phyloP scores from a whole-genome alignment of 2,329 filamentous ascomycete genomes.

The Aspergillus thermomutatus region DNA sequence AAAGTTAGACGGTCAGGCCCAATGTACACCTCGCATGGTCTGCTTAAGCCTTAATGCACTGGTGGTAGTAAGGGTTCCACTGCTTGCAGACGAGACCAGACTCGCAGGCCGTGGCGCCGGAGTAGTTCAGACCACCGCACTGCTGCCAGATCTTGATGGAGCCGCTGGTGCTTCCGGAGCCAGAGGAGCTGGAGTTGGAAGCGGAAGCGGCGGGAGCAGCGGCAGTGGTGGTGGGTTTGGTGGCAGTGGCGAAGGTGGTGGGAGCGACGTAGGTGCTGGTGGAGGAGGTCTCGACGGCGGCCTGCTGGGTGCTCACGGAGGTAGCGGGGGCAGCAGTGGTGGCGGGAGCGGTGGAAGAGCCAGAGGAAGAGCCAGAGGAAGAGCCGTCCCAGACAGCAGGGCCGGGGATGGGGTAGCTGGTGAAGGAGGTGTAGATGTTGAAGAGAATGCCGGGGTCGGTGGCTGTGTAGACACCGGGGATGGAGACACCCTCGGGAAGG shows the following conservation, averaged over 20 bases:
- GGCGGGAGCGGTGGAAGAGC: slow-evolving; percentile 1
- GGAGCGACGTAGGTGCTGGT: too few relatives aligned
- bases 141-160: slow-evolving; percentile 10
- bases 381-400: slow-evolving; percentile 20
- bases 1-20: neutral
- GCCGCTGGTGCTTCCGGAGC: slow-evolving; percentile 3
- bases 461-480: slow-evolving; percentile 18
- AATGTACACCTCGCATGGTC: neutral
- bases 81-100: slow-evolving; percentile 16
- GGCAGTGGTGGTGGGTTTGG: slow-evolving; percentile 1
- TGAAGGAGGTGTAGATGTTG: slow-evolving; percentile 17
- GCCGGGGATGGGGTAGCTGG: slow-evolving; percentile 19
- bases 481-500: slow-evolving; percentile 17
- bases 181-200: neutral
- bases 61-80: slow-evolving; percentile 22
- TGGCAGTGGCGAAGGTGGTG: slow-evolving; percentile 1
- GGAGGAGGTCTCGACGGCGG: neutral
- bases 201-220: slow-evolving; percentile 3
- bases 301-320: neutral
- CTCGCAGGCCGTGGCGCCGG: slow-evolving; percentile 11
- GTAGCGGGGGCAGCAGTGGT: slow-evolving; percentile 5
- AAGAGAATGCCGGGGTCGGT: slow-evolving; percentile 16
- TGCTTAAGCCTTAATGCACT: slow-evolving; percentile 13
- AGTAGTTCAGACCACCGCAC: slow-evolving; percentile 17
- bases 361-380: slow-evolving; percentile 9